Conservation (phyloP, 495 filamentous ascomycete species). For the Penicillium chermesinum region DNA sequence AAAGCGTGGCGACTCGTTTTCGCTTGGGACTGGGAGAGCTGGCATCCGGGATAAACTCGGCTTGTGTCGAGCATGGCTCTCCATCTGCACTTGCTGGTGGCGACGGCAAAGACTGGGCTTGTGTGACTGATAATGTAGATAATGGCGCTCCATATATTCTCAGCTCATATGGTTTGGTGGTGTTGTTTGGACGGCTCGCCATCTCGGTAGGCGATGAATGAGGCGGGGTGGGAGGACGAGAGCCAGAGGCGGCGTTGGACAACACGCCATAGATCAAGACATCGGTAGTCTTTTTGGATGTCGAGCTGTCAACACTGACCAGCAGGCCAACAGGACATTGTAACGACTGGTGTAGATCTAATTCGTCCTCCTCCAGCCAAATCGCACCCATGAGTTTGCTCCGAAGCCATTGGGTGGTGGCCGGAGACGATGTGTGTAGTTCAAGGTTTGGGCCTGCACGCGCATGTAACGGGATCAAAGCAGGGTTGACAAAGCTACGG, state of each 20-base stretch:
- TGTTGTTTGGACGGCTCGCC: slow-evolving; percentile 6
- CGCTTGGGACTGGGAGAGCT: slow-evolving; percentile 48
- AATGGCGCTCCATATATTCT: slow-evolving; percentile 40
- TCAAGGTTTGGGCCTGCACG: slow-evolving; percentile 48
- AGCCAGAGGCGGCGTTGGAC: slow-evolving; percentile 23
- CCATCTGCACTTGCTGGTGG: slow-evolving; percentile 24
- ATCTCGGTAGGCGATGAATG: slow-evolving; percentile 37
- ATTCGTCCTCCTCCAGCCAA: slow-evolving; percentile 33
- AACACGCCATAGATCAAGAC: slow-evolving; percentile 51
- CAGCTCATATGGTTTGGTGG: slow-evolving; percentile 25
- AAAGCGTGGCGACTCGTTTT: slow-evolving; percentile 50
- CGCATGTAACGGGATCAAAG: slow-evolving; percentile 45
- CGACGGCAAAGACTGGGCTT: slow-evolving; percentile 32
- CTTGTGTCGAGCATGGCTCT: slow-evolving; percentile 20
- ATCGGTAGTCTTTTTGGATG: slow-evolving; percentile 36
- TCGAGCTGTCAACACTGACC: slow-evolving; percentile 25
- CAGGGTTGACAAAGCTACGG: slow-evolving; percentile 43
- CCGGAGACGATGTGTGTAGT: slow-evolving; percentile 33
- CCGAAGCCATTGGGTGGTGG: slow-evolving; percentile 42
- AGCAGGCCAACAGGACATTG: slow-evolving; percentile 43
- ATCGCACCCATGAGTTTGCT: slow-evolving; percentile 25
- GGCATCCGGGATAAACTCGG: slow-evolving; percentile 39
- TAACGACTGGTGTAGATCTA: slow-evolving; percentile 28
- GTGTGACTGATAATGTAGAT: slow-evolving; percentile 28
- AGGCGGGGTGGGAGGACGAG: slow-evolving; percentile 44